Base-by-base conservation (phyloP, 805 yeast species). In the Candida ascalaphidarum region DNA sequence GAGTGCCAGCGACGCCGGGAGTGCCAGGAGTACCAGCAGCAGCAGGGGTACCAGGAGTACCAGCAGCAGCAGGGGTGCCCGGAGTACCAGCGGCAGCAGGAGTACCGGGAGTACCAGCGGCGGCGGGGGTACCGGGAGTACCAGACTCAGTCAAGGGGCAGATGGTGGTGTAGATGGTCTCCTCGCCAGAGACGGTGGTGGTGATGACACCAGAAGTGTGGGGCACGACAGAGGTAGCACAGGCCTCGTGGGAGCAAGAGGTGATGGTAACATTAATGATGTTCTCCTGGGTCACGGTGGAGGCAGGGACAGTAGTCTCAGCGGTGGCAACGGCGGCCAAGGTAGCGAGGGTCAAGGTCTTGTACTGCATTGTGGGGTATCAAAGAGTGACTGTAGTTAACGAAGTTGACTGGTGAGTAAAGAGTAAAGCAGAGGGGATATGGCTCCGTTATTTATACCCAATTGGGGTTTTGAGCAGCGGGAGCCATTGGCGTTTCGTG, bases 121-220 rank as follows among this genome's bases (percentile, higher is more conserved):
- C 18, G 29, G 37, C 29, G 11, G 28, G 11, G n/a, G n/a, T n/a
- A n/a, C n/a, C n/a, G n/a, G n/a, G n/a, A n/a, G n/a, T n/a, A n/a
- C n/a, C n/a, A 6, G 35, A 11, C 28, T 49, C 55, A 32, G 55
- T 50, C 28, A 40, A 38, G 36, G 59, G 58, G 36, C 63, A 57
- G 33, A 49, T 39, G 30, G 65, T 58, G 41, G 63, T 56, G 56
- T 48, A 55, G 28, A 43, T 34, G 26, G 63, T 58, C 31, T 43
- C 52, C 18, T 38, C 42, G 40, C 59, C 61, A 22, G 43, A 33
- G 25, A 56, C 53, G 26, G 61, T 56, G 35, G 44, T 43, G 36
- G 62, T 55, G 34, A 49, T 53, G 28, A 40, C 42, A 21, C 35
- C 20, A 15, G 12, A 26, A n/a, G 35, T 19, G 22, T 30, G 12